phyloP scores from a whole-genome alignment of 2,329 filamentous ascomycete genomes.

The Hymenoscyphus repandus region DNA sequence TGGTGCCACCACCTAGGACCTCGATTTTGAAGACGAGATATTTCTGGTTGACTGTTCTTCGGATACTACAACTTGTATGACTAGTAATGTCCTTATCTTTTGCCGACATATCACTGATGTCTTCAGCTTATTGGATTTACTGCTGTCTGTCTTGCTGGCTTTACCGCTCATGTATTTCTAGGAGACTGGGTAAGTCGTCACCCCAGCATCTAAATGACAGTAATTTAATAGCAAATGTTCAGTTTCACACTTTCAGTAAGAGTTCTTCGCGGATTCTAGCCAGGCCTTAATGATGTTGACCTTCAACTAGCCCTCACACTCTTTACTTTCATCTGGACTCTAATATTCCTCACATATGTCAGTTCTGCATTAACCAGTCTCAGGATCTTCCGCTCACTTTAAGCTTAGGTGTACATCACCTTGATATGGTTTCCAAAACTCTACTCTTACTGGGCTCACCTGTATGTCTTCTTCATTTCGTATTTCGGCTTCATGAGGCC shows the following conservation, averaged over 20 bases:
- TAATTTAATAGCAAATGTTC: neutral
- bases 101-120: neutral
- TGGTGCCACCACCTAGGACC: neutral
- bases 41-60: constrained; percentile 6
- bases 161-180: constrained; percentile 4
- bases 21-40: neutral
- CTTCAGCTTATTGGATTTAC: constrained; percentile 7
- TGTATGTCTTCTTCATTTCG: neutral
- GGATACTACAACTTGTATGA: constrained; percentile 4
- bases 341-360: constrained; percentile 12
- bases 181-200: constrained; percentile 10
- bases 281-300: neutral
- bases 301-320: constrained; percentile 8
- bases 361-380: neutral
- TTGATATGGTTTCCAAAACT: constrained; percentile 4
- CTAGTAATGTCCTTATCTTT: neutral
- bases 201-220: too few relatives aligned
- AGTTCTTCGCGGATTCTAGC: neutral
- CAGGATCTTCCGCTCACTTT: neutral
- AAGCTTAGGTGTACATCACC: constrained; percentile 6
- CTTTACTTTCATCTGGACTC: constrained; percentile 8
- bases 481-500: neutral
- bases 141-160: constrained; percentile 4
- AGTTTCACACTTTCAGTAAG: constrained; percentile 2
- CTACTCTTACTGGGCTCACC: constrained; percentile 9